Percentiles rank a stretch among this genome's conserved stretches.
Conservation (phyloP, 306 rosid species). For the Betula pendula region DNA sequence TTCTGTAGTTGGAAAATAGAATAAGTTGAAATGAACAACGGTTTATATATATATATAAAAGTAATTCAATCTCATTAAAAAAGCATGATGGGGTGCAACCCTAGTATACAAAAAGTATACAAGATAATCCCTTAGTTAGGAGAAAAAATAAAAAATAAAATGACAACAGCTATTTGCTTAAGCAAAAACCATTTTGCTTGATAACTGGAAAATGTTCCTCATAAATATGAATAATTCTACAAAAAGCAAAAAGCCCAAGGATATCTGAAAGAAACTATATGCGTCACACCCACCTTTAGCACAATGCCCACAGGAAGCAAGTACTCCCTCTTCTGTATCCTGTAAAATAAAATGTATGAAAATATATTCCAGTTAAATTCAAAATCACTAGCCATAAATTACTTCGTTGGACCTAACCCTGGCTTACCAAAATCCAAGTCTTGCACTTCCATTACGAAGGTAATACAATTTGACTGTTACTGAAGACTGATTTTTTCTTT, state of each 20-base stretch:
- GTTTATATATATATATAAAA: too few species aligned
- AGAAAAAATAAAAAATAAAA: neutral
- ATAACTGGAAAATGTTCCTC: neutral
- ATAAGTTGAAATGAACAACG: neutral
- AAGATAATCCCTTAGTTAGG: too few species aligned
- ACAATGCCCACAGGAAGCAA: constrained; percentile 90
- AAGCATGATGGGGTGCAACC: too few species aligned
- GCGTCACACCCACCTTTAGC: constrained; percentile 59
- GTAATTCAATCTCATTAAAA: too few species aligned
- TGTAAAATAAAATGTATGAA: constrained; percentile 40
- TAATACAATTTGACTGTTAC: constrained; percentile 72
- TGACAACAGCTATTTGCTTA: neutral
- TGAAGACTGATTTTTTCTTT: constrained; percentile 79
- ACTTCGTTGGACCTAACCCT: constrained; percentile 23
- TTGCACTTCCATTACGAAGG: constrained; percentile 86
- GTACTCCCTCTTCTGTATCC: constrained; percentile 86
- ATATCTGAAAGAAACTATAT: constrained; percentile 17
- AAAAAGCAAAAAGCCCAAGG: neutral
- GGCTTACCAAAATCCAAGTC: constrained; percentile 91
- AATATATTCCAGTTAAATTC: constrained; percentile 12
- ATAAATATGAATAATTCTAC: neutral
- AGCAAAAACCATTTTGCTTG: neutral
- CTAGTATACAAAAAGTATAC: too few species aligned
- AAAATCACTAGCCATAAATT: constrained; percentile 25
- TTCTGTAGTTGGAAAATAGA: neutral